Evolutionary conservation across 1,284 basidiomycete species (phyloP).

Genomic region (Cryptococcus amylolentus): DNA sequence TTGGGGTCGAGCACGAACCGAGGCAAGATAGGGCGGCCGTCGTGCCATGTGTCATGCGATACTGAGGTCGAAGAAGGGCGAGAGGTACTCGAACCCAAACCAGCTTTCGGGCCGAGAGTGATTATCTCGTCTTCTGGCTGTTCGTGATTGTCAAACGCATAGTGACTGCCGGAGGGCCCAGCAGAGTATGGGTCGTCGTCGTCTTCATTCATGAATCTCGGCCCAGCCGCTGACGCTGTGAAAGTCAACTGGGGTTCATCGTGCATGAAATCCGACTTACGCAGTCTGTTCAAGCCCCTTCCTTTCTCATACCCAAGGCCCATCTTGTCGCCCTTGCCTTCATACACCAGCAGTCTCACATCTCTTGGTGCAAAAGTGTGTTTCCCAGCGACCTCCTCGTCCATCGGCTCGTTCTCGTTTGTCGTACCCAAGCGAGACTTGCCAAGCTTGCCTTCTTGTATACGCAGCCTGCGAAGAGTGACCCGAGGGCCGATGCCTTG

Average conservation of each 20-base stretch:
- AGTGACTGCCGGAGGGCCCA: constrained; percentile 45
- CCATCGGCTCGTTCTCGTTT: constrained; percentile 41
- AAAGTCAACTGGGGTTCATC: neutral
- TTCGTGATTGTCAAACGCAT: constrained; percentile 67
- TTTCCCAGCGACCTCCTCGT: constrained; percentile 69
- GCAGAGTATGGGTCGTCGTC: constrained; percentile 77
- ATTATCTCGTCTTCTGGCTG: constrained; percentile 62
- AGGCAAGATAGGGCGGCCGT: constrained; percentile 67
- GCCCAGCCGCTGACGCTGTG: constrained; percentile 25
- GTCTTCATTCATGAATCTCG: constrained; percentile 73
- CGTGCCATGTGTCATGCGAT: constrained; percentile 56
- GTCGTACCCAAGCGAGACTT: constrained; percentile 19
- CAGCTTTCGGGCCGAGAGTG: constrained; percentile 29
- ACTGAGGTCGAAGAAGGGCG: no score
- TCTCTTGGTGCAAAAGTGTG: constrained; percentile 84
- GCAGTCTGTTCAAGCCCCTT: constrained; percentile 55
- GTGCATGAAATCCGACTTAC: neutral
- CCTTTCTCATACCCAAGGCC: constrained; percentile 75
- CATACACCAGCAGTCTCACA: constrained; percentile 61
- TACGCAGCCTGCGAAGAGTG: constrained; percentile 68
- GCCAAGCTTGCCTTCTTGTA: constrained; percentile 61
- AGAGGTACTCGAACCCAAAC: constrained; percentile 4
- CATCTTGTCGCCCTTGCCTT: constrained; percentile 67
- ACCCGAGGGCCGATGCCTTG: constrained; percentile 90
- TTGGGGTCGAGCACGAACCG: constrained; percentile 72